A percentile compares a stretch with the other conserved stretches of the same genome.
Conservation (phyloP, 2,329 filamentous ascomycete species). For the Microdochium bolleyi region DNA sequence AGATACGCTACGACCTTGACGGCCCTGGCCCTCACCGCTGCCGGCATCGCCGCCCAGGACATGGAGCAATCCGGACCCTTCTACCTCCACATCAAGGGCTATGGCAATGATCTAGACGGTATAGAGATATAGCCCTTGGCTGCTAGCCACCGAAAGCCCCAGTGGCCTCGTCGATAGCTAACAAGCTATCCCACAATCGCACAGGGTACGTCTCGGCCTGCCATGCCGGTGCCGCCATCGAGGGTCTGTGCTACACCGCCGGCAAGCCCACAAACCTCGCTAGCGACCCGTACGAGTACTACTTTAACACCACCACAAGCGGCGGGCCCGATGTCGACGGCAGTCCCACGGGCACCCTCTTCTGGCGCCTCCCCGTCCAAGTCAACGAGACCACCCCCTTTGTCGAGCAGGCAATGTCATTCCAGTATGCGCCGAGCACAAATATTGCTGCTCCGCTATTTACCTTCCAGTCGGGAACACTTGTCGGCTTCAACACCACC, state of each 20-base stretch:
- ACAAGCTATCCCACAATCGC: constrained; percentile 1
- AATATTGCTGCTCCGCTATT: constrained; percentile 23
- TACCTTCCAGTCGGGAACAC: constrained; percentile 5
- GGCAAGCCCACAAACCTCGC: constrained; percentile 5
- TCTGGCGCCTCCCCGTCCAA: constrained; percentile 18
- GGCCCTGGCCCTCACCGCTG: constrained; percentile 17
- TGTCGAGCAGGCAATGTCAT: constrained; percentile 10
- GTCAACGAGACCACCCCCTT: constrained; percentile 5
- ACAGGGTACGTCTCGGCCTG: constrained; percentile 21
- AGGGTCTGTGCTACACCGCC: constrained; percentile 19
- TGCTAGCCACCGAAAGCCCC: constrained; percentile 16
- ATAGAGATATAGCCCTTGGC: neutral
- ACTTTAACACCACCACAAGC: constrained; percentile 21
- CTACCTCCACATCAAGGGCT: constrained; percentile 20
- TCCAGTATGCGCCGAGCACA: constrained; percentile 14
- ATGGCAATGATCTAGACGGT: constrained; percentile 7
- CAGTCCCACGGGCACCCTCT: constrained; percentile 6
- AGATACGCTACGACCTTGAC: constrained; percentile 16
- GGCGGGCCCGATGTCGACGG: constrained; percentile 12
- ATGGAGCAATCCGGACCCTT: constrained; percentile 22
- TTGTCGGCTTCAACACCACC: constrained; percentile 20
- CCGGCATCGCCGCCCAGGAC: constrained; percentile 10
- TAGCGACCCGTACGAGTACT: constrained; percentile 15
- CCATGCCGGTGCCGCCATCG: constrained; percentile 23
- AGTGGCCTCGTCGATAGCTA: neutral